Conservation (phyloP, 352 stramenopile species). For the Pythium brachiatum region DNA sequence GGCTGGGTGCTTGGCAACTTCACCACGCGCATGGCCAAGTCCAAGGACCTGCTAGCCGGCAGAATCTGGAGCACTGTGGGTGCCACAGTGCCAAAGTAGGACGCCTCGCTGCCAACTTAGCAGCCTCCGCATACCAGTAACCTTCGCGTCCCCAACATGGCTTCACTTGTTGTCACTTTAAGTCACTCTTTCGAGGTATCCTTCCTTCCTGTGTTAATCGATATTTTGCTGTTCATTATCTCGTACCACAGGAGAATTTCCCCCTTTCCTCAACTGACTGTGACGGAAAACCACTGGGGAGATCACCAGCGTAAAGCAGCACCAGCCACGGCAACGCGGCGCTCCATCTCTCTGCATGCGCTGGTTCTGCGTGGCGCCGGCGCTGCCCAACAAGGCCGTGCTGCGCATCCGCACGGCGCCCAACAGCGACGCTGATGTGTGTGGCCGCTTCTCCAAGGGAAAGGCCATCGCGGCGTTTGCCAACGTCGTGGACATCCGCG, state of each 20-base stretch:
- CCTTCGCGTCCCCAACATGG: constrained; percentile 3
- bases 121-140: no score
- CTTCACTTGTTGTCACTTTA: constrained; percentile 3
- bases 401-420: constrained; percentile 62
- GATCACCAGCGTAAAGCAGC: constrained; percentile 2
- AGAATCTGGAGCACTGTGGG: constrained; percentile 37
- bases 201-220: not conserved
- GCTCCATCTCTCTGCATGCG: constrained; percentile 38
- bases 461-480: constrained; percentile 39
- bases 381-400: constrained; percentile 50
- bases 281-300: not conserved
- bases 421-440: constrained; percentile 38
- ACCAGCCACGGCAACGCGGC: not conserved
- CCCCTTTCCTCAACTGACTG: not conserved
- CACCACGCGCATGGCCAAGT: constrained; percentile 46
- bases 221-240: not conserved
- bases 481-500: constrained; percentile 33
- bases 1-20: constrained; percentile 52
- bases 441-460: constrained; percentile 47
- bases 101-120: no score
- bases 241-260: not conserved
- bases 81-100: not conserved
- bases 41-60: constrained; percentile 42
- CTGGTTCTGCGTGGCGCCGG: constrained; percentile 66
- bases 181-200: constrained; percentile 2